Percentiles rank a stretch among this genome's conserved stretches.
phyloP scores from a whole-genome alignment of 23 red algal genomes.

The Agarophyton chilense region DNA sequence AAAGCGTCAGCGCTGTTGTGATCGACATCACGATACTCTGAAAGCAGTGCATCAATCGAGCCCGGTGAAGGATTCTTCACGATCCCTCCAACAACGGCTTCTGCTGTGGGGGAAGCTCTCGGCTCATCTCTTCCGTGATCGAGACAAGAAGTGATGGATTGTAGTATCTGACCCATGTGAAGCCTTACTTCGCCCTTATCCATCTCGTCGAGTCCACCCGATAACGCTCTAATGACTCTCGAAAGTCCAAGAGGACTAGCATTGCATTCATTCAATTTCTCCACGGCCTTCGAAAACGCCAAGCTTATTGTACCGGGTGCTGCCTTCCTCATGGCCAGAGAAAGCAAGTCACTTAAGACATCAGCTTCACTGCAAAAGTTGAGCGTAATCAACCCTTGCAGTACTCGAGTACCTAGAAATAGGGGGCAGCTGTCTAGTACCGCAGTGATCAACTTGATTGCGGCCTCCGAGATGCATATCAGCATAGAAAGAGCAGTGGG shows the following conservation, averaged over 20 bases:
- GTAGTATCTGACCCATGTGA: background rate
- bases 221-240: background rate
- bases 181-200: constrained; percentile 27
- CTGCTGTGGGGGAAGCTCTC: background rate
- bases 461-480: background rate
- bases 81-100: background rate
- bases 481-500: background rate
- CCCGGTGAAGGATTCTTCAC: background rate
- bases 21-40: constrained; percentile 7
- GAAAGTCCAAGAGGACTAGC: background rate
- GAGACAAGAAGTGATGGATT: background rate
- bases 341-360: background rate
- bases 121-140: background rate
- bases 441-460: background rate
- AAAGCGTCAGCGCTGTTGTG: constrained; percentile 26
- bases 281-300: background rate
- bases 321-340: background rate
- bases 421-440: background rate
- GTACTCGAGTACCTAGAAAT: background rate
- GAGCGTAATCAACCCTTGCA: background rate
- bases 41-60: background rate
- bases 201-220: background rate
- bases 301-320: background rate
- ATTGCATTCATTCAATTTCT: background rate
- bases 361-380: background rate